Evolutionary conservation across 306 rosid genomes (phyloP), one percentile per base, ranked within the genome.

Genomic region (Quillaja saponaria): DNA sequence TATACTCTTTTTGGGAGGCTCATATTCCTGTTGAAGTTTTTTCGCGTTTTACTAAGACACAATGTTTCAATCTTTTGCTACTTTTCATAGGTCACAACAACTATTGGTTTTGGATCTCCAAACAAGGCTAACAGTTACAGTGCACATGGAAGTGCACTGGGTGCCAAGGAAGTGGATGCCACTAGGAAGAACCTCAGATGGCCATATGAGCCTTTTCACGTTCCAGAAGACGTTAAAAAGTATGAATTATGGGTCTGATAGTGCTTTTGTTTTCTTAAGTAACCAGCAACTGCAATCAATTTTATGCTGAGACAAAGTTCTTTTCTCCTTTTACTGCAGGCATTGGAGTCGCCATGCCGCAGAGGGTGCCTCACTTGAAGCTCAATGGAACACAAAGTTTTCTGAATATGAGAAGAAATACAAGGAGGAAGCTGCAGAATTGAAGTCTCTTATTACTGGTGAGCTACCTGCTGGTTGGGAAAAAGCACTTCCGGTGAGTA

Each of bases 151-250:
- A 88, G 96, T 73, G 99, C 99, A 63, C 67, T 94, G 35, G 99
- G 99, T 71, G 84, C 97, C 73, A 94, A 94, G 78, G 99, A 94
- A 87, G 99, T 94, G 17, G 99, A 89, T 64, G 99, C 99, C 21
- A 94, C 99, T 3, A 89, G 99, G 73, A 39, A 81, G 82, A 89
- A 85, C 81, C 91, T 94, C 58, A 97, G 84, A 71, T 94, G 99
- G 99, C 86, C 99, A 60, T 54, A 66, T 40, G 99, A 89, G 78
- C 99, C 99, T 44, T 94, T 94, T 87, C 99, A 89, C 6, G 99
- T 89, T 48, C 99, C 99, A 2, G 97, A 85, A 74, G 99, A 94
- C 71, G 91, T 94, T 37, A 90, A 89, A 70, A 83, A 71, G 99
- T 87, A 79, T 66, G 81, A 41, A 67, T 34, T 49, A 66, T 74